Conservation (phyloP, 2,329 filamentous ascomycete genomes). For the Aspergillus sp. region DNA sequence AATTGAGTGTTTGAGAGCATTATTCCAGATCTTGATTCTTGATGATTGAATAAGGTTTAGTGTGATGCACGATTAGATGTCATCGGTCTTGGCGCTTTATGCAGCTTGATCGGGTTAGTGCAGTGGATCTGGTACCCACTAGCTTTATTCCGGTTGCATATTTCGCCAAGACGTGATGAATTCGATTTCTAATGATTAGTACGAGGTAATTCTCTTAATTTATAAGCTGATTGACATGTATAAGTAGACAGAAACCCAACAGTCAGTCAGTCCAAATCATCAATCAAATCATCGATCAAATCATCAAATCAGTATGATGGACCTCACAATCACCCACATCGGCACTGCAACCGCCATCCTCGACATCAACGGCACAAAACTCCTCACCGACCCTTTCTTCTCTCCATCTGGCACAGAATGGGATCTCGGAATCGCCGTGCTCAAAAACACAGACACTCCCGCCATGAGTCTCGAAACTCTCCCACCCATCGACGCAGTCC, state of each 20-base stretch:
- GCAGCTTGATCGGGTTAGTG: neutral
- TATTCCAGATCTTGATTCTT: too few relatives aligned
- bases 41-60: too few relatives aligned
- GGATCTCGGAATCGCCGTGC: conserved; percentile 3
- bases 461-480: conserved; percentile 35
- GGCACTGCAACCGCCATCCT: conserved; percentile 45
- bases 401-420: conserved; percentile 1
- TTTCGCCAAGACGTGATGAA: neutral
- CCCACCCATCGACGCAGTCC: conserved; percentile 45
- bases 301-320: neutral
- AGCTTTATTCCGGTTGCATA: too few relatives aligned
- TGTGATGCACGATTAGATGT: neutral
- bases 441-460: conserved; percentile 29
- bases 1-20: too few relatives aligned
- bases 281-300: neutral
- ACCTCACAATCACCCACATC: conserved; percentile 37
- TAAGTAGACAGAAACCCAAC: neutral
- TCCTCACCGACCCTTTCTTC: conserved; percentile 43
- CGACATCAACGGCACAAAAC: conserved; percentile 33
- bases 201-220: neutral
- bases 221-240: neutral
- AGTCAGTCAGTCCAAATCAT: neutral
- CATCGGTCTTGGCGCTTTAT: neutral
- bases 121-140: too few relatives aligned
- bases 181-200: neutral